Evolutionary conservation across 805 yeast genomes (phyloP), one percentile per base, ranked within the genome.

Genomic region (Metschnikowia picachoensis): DNA sequence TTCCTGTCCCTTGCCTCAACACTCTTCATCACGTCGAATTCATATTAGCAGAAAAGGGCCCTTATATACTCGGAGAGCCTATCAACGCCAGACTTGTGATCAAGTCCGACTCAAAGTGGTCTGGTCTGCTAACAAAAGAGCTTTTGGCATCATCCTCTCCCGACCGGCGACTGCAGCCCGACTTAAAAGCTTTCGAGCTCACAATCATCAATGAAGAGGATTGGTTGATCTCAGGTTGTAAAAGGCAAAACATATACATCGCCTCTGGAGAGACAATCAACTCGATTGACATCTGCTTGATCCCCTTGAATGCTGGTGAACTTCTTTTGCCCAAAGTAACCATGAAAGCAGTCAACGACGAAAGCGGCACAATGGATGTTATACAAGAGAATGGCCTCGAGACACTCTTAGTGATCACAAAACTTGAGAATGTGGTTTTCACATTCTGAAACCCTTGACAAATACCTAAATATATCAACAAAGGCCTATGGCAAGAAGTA

Each of bases 211-310:
- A 76, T 27, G 77, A 73, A 50, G 96, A 89, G 20, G 77, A 74
- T 43, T 92, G 98, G 98, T 60, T 89, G 3, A 67, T 90, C 4
- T 80, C 88, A 6, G 98, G 98, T 0, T 72, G 77, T 50, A 80
- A 80, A 48, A 73, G 71, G 46, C 79, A 80, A 37, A 60, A 69
- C 10, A 77, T 89, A 50, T 60, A 68, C 2, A 63, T 75, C 5
- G 68, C 63, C 9, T 49, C 52, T 8, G 32, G 14, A 34, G 57
- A 44, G 25, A 47, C 38, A 37, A 41, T 35, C n/a, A 43, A 51
- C 25, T 49, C 46, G 13, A 48, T 72, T 32, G 62, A 73, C 14
- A 47, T 90, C 14, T 66, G 76, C 3, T 62, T 91, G 50, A 74
- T 88, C 13, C 97, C 98, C 1, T 61, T 89, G 43, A 83, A 79